Base-by-base conservation (phyloP, 768 basidiomycete genomes). In the Dendrothele bispora region DNA sequence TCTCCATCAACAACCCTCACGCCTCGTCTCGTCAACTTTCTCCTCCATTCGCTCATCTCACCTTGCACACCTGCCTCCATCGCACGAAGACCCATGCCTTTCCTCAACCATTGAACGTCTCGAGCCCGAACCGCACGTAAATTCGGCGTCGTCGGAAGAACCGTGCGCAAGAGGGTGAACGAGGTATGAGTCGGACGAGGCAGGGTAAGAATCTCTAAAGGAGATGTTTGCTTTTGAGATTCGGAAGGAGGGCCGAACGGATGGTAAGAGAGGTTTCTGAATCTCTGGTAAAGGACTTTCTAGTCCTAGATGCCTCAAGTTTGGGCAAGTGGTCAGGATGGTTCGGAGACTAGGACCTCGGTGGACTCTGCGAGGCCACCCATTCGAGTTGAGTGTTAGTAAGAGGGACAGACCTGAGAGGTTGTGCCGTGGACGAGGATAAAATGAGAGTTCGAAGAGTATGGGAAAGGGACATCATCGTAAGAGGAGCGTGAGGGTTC, bases 41-140 rank as follows among this genome's bases (percentile, higher is more conserved):
- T 73, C 50, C 74, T 74, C 90, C 90, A 92, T 48, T 82, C 78
- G 53, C 73, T 69, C 80, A 92, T 84, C 61, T 89, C 86, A 35
- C 88, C 90, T 64, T 91, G 89, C 12, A 89, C 77, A 7, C 90
- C 90, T 6, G 89, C 78, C 52, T 77, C 81, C 53, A 79, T 82
- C 21, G 90, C 90, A 49, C 75, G 72, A 1, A 65, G 66, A 7
- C 76, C 81, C 63, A 91, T 75, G 1, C 87, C 89, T 43, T 74
- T 75, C 46, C 83, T 68, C 28, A 91, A 64, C 88, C 89, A 91
- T 26, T 79, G 79, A 15, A 88, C 75, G 54, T 90, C 87, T 50
- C 86, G 71, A 14, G 76, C 72, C 14, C 84, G 77, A 17, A 92
- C 66, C 7, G 77, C 72, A 34, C 68, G 60, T 20, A 92, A 71